phyloP scores from a whole-genome alignment of 2,329 filamentous ascomycete genomes.

The Albifimbria verrucaria region DNA sequence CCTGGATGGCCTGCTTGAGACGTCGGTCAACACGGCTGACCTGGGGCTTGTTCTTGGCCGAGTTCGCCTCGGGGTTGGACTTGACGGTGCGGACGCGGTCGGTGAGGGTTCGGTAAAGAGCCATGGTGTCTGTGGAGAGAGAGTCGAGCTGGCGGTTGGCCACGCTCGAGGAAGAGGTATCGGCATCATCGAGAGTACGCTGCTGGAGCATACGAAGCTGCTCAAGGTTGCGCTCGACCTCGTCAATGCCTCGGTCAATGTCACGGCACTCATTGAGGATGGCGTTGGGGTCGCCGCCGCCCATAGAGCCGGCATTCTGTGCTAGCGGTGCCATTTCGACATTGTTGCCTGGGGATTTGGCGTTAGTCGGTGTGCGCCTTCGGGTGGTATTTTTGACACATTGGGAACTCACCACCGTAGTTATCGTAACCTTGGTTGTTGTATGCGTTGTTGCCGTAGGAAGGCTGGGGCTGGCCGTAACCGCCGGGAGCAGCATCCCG shows the following conservation, averaged over 20 bases:
- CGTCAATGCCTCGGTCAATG: slow-evolving; percentile 73
- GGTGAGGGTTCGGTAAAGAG: slow-evolving; percentile 73
- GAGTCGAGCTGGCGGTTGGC: slow-evolving; percentile 68
- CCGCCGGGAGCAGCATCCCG: slow-evolving; percentile 37
- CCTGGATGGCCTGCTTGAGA: slow-evolving; percentile 75
- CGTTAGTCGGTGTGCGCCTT: not conserved
- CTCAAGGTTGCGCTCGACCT: slow-evolving; percentile 69
- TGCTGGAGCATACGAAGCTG: slow-evolving; percentile 70
- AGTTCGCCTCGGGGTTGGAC: slow-evolving; percentile 71
- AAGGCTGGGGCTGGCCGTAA: slow-evolving; percentile 20
- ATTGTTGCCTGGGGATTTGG: slow-evolving; percentile 35
- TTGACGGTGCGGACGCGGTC: slow-evolving; percentile 80
- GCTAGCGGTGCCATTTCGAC: slow-evolving; percentile 71
- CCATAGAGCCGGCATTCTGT: slow-evolving; percentile 47
- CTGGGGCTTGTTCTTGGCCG: slow-evolving; percentile 72
- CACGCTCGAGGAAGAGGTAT: slow-evolving; percentile 64
- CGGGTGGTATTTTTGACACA: not conserved
- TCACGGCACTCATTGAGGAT: slow-evolving; percentile 83
- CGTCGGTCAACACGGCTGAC: slow-evolving; percentile 77
- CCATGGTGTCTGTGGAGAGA: slow-evolving; percentile 77
- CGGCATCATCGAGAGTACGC: slow-evolving; percentile 70
- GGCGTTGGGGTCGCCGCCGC: slow-evolving; percentile 61
- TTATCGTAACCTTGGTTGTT: slow-evolving; percentile 13
- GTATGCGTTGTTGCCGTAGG: slow-evolving; percentile 25
- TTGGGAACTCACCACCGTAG: slow-evolving; percentile 25